These are phyloP conservation scores for Sisymbrium altissimum DNA, from an alignment of 345 rosid species.

Conservation along the genomic window DNA sequence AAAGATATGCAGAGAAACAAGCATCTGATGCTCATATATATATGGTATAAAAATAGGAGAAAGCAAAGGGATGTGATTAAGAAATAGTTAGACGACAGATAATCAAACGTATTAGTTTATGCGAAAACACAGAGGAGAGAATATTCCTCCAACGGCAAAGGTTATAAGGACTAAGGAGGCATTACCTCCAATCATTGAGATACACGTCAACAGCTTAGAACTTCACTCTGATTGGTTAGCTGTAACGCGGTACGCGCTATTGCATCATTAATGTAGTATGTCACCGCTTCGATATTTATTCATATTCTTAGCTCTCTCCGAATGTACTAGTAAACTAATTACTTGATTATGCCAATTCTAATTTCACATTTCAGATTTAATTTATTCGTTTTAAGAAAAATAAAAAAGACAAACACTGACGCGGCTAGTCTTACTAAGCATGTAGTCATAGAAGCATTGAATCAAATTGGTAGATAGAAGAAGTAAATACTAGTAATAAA, in stretches of 20 bases:
- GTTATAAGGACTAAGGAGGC: background rate
- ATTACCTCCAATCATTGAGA: constrained; percentile 15
- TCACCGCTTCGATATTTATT: constrained; percentile 17
- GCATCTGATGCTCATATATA: constrained; percentile 20
- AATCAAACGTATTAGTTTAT: background rate
- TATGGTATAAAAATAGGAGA: background rate
- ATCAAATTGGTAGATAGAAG: background rate
- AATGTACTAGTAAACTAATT: background rate
- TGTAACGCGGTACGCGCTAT: constrained; percentile 41
- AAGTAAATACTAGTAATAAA: background rate
- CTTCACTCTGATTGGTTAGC: constrained; percentile 25
- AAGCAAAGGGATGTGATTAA: constrained; percentile 12
- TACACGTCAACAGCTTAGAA: constrained; percentile 24
- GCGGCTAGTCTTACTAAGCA: background rate
- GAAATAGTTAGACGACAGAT: constrained; percentile 19
- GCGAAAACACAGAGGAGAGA: constrained; percentile 11
- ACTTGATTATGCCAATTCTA: background rate
- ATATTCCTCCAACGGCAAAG: constrained; percentile 29
- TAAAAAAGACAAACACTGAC: background rate
- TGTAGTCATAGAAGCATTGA: background rate
- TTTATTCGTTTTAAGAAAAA: background rate
- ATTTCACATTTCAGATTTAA: background rate
- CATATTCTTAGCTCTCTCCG: background rate
- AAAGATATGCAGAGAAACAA: constrained; percentile 1
- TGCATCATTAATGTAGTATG: constrained; percentile 18